Evolutionary conservation across 345 rosid genomes (phyloP), one percentile per base, ranked within the genome.

Genomic region (Citrus inodora): DNA sequence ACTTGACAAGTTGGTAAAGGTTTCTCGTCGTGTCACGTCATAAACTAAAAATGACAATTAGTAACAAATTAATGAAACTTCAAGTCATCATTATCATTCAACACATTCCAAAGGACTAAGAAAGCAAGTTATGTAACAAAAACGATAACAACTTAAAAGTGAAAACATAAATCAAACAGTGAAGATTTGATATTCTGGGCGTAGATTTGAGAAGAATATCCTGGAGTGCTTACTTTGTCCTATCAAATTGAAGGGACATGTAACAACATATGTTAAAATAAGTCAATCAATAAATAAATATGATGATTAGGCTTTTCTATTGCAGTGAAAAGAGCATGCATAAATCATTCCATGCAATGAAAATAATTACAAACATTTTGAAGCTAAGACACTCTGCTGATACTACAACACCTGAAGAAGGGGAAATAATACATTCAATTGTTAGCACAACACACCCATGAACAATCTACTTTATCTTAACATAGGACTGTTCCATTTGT

Each of bases 21-120:
- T 92, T 75, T 91, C 97, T 75, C 95, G 84, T 71, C 92, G 85
- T 10, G 98, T 92, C 76, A 96, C 95, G 3, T 96, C 99, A 82
- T 96, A 96, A 82, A 94, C 99, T 96, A 66, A 79, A 73, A 35
- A 63, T 1, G 6, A 40, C 69, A 75, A 72, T 75, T 27, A 22
- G 69, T 14, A 67, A 63, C 22, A 73, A 46, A 76, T 7, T 58
- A 38, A 61, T 75, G 53, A 76, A 67, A 37, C 8, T 80, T 75
- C 28, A 13, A 68, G n/a, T 69, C 73, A 7, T 8, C 58, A 16
- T 13, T 27, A 70, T 70, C 51, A 13, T 16, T 8, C 28, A 51
- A 10, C 55, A 67, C 35, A 73, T 69, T 60, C 33, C 28, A 3
- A 0, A 24, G n/a, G 1, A 69, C 17, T 10, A 5, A 14, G 2